A percentile compares a stretch with the other conserved stretches of the same genome.
Conservation (phyloP, 2,329 filamentous ascomycete genomes). For the Arachnomyces sp. region DNA sequence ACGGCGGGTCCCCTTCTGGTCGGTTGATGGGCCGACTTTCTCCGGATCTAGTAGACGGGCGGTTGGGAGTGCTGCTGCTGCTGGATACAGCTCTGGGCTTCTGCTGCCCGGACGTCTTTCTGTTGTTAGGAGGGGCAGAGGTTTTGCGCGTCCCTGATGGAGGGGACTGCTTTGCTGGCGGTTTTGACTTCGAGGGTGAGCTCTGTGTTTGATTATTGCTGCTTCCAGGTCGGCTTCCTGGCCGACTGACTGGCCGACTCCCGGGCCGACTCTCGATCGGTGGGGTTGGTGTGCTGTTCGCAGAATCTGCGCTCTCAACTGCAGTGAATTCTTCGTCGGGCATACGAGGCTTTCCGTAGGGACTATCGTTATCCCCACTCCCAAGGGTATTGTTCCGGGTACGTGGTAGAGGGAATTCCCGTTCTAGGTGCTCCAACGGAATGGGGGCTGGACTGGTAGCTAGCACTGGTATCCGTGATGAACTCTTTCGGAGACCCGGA, state of each 20-base stretch:
- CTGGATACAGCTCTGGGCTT: conserved; percentile 28
- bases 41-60: conserved; percentile 58
- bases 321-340: conserved; percentile 47
- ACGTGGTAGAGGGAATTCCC: conserved; percentile 61
- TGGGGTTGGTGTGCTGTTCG: conserved; percentile 13
- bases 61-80: conserved; percentile 29
- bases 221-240: conserved; percentile 39
- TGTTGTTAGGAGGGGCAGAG: conserved; percentile 29
- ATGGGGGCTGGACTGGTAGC: conserved; percentile 73
- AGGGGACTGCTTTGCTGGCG: conserved; percentile 25
- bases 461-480: conserved; percentile 79
- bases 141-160: conserved; percentile 30
- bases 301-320: conserved; percentile 44
- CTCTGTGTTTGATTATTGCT: neutral
- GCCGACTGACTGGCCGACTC: conserved; percentile 16
- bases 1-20: conserved; percentile 91
- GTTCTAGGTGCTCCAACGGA: conserved; percentile 62
- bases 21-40: conserved; percentile 52
- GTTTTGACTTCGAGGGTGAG: conserved; percentile 10
- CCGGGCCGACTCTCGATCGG: conserved; percentile 7
- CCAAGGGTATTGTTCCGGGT: conserved; percentile 50
- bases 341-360: conserved; percentile 46
- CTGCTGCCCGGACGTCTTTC: conserved; percentile 31
- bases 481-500: conserved; percentile 50
- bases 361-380: conserved; percentile 53